Conservation (phyloP, 768 basidiomycete species). For the Lactarius psammicola region DNA sequence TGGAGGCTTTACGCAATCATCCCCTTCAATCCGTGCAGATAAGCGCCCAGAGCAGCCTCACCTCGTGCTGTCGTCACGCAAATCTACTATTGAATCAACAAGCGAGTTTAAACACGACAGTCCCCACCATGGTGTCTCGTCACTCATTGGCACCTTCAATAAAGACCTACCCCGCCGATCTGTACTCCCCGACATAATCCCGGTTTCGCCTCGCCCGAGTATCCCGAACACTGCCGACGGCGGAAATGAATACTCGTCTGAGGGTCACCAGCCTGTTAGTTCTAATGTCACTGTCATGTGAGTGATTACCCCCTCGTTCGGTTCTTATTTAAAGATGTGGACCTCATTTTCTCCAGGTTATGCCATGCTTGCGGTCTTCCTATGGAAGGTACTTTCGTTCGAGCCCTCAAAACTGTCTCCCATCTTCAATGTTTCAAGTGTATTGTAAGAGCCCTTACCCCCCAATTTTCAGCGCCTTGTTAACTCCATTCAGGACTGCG, state of each 20-base stretch:
- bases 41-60: slow-evolving; percentile 40
- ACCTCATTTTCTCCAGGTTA: slow-evolving; percentile 42
- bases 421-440: slow-evolving; percentile 99
- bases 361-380: slow-evolving; percentile 75
- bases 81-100: neutral
- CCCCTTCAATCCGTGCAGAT: slow-evolving; percentile 49
- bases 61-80: slow-evolving; percentile 32
- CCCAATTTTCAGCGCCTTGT: slow-evolving; percentile 13
- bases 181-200: neutral
- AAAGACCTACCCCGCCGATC: neutral
- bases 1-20: slow-evolving; percentile 49
- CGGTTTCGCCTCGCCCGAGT: neutral
- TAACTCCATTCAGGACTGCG: slow-evolving; percentile 71
- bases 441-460: slow-evolving; percentile 59
- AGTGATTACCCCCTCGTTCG: slow-evolving; percentile 16
- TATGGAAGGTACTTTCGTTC: slow-evolving; percentile 94
- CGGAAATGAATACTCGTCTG: neutral
- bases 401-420: slow-evolving; percentile 89
- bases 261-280: neutral
- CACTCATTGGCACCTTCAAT: neutral
- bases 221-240: neutral
- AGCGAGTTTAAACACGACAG: neutral
- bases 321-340: neutral
- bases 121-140: neutral
- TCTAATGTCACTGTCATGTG: neutral